Base-by-base conservation (phyloP, 179 eudicot species). In the Spinacia oleracea region DNA sequence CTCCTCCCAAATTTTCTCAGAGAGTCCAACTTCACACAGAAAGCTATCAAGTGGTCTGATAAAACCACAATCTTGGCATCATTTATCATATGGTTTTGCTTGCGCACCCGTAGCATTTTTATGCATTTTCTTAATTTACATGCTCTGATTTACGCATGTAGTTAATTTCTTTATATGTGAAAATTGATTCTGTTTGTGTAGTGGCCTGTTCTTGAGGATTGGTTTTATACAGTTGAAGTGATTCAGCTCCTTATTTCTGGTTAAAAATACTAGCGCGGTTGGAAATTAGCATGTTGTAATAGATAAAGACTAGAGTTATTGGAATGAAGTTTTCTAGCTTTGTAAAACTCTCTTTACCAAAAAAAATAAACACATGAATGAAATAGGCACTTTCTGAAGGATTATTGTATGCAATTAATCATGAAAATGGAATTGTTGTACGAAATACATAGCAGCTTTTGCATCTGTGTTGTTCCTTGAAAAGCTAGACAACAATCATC, bases 41-140 rank as follows among this genome's bases (percentile, higher is more conserved):
- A 62, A 91, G 83, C 63, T 95, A 91, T 85, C 95, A 89, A 85
- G 95, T 95, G 45, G 93, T 88, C 67, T 93, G 88, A 90, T 50
- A 67, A 34, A 80, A 60, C 10, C 75, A 23, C 77, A 43, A 35
- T 48, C 45, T 29, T 34, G 23, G 73, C 63, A 67, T 74, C 73
- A 27, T 72, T 62, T 53, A 25, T 59, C 55, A 43, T 70, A 14
- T 27, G 48, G 63, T 53, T 75, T 71, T 35, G 78, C 48, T 74
- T 66, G 81, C 51, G 74, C 32, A 43, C 66, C 66, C 70, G 34
- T 38, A 73, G 59, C 46, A 31, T 15, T 27, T 45, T 66, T 35
- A 55, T 46, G 43, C 73, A 16, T 2, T 67, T 42, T 51, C 20
- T 1, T 32, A 29, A 5, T 15, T 40, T 5, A 46, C 67, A 14